Evolutionary conservation across 805 yeast genomes (phyloP).

Genomic region (Spathaspora arborariae): DNA sequence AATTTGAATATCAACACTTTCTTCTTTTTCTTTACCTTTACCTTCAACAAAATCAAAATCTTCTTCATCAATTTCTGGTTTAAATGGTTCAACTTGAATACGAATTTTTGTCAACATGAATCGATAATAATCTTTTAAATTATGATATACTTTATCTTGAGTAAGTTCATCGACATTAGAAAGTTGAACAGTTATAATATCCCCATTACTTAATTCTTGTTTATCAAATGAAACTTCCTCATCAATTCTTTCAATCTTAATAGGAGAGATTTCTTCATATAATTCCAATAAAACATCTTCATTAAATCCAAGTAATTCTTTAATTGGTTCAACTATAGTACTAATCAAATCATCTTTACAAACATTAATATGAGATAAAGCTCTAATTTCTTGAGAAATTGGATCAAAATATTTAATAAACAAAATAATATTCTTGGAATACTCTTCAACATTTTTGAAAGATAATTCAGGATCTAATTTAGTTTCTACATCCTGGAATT

Average conservation of each 20-base stretch:
- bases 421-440: slow-evolving; percentile 20
- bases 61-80: slow-evolving; percentile 43
- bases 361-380: slow-evolving; percentile 59
- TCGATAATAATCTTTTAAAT: slow-evolving; percentile 45
- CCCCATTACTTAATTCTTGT: slow-evolving; percentile 64
- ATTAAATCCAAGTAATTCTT: slow-evolving; percentile 37
- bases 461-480: slow-evolving; percentile 4
- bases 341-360: slow-evolving; percentile 44
- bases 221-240: slow-evolving; percentile 44
- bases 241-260: slow-evolving; percentile 44
- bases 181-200: slow-evolving; percentile 47
- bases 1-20: slow-evolving; percentile 12
- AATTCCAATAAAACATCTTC: slow-evolving; percentile 32
- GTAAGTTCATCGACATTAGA: slow-evolving; percentile 18
- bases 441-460: slow-evolving; percentile 14
- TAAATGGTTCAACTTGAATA: slow-evolving; percentile 47
- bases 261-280: slow-evolving; percentile 61
- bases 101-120: slow-evolving; percentile 61
- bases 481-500: slow-evolving; percentile 14
- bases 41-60: slow-evolving; percentile 42
- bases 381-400: slow-evolving; percentile 49
- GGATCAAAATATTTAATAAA: slow-evolving; percentile 70
- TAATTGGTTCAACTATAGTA: slow-evolving; percentile 37
- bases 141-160: slow-evolving; percentile 15
- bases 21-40: slow-evolving; percentile 9